Base-by-base conservation (phyloP, 2,329 filamentous ascomycete genomes). In the Westerdykella aurantiaca region DNA sequence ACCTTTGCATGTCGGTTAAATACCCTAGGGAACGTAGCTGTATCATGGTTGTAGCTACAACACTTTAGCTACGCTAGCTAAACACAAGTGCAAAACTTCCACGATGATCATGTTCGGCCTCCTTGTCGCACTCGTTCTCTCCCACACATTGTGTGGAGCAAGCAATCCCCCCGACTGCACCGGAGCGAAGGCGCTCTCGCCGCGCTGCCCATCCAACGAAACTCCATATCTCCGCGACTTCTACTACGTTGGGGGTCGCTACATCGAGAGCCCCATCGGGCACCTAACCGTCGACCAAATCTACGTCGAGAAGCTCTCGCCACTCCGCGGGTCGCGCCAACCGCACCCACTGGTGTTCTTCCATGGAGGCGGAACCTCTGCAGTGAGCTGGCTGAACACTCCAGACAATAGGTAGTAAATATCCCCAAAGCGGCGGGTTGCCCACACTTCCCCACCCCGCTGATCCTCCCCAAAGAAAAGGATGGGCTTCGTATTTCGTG, bases 211-310 rank as follows among this genome's bases (percentile, higher is more conserved):
- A 33, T 56, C 49, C 10, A 49, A 52, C 17, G 57, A 60, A 51
- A 50, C 48, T 16, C 45, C 47, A 13, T 52, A 56, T 37, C 43
- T 48, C 5, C 51, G 54, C 31, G 54, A 58, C 44, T 47, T 50
- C 23, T 58, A 58, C 41, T 60, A 58, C 42, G 45, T 60, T n/a
- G 56, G 57, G 13, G 54, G 56, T 39, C 38, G 49, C 35, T 60
- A 58, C 39, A 47, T 55, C 35, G 45, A 57, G 17, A 56, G 44
- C n/a, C 45, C 50, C 11, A 48, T 51, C 18, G 48, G 49, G 7
- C 49, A 54, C 33, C 45, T 54, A 25, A 52, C 50, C 22, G 45
- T 52, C 12, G 51, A 57, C 31, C 49, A 52, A 43, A 47, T 56
- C 18, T 57, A 57, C 22, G 51, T 57, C 22, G 53, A 57, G 34